phyloP scores from a whole-genome alignment of 202 grass and related monocot species.

The Setaria italica region DNA sequence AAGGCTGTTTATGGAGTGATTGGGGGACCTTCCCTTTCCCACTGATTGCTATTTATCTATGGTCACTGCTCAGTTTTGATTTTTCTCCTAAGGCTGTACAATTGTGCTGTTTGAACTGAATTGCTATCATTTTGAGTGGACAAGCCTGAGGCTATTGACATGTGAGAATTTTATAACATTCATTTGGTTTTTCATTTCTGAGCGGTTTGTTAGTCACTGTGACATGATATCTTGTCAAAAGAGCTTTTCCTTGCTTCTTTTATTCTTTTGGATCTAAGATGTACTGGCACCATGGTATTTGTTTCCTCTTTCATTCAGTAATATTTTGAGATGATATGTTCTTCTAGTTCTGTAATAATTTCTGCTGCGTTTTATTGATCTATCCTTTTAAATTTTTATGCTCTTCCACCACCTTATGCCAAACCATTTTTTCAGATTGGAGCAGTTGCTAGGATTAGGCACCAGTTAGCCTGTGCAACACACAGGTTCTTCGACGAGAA shows the following conservation, averaged over 20 bases:
- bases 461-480: background rate
- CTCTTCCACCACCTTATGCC: background rate
- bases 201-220: background rate
- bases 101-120: background rate
- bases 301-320: background rate
- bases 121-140: background rate
- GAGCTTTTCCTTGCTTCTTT: background rate
- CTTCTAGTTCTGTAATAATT: background rate
- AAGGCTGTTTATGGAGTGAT: background rate
- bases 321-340: background rate
- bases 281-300: background rate
- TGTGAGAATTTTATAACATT: background rate
- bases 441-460: constrained; percentile 75
- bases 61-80: background rate
- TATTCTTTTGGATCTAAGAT: background rate
- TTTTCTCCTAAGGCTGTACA: background rate
- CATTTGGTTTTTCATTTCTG: background rate
- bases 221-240: background rate
- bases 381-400: background rate
- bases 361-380: background rate
- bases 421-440: constrained; percentile 71
- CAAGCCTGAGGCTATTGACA: background rate
- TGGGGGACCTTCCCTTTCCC: background rate
- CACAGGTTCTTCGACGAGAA: too few relatives aligned
- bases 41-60: background rate